A percentile compares a stretch with the other conserved stretches of the same genome.
Conservation (phyloP, 306 rosid genomes). For the Herpetospermum pedunculosum region DNA sequence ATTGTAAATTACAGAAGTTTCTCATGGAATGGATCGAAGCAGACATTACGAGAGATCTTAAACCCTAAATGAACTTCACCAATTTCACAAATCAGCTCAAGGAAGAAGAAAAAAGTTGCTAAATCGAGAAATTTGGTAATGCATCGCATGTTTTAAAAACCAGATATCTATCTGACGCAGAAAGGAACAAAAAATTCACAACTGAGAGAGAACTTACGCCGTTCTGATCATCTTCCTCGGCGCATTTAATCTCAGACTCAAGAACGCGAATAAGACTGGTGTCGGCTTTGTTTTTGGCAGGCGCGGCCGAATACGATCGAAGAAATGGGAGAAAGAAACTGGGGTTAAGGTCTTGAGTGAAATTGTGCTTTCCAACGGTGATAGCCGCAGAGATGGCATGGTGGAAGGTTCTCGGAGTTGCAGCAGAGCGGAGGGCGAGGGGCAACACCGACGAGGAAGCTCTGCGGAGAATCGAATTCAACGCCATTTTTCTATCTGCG, state of each 20-base stretch:
- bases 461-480: constrained; percentile 51
- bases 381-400: constrained; percentile 22
- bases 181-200: background rate
- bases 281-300: constrained; percentile 21
- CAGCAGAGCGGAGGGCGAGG: constrained; percentile 21
- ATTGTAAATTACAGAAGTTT: background rate
- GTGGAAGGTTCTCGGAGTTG: constrained; percentile 40
- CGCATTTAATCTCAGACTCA: constrained; percentile 48
- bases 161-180: background rate
- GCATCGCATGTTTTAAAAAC: background rate
- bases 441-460: constrained; percentile 38
- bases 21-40: background rate
- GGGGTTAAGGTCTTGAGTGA: constrained; percentile 12
- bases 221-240: constrained; percentile 18
- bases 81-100: too few relatives aligned
- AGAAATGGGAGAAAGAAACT: constrained; percentile 22
- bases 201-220: constrained; percentile 5
- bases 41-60: background rate
- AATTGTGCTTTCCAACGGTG: constrained; percentile 9
- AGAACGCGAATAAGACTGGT: constrained; percentile 26
- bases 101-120: background rate
- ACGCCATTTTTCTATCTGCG: constrained; percentile 36
- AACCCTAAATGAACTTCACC: background rate
- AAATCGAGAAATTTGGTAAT: background rate
- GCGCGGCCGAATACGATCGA: constrained; percentile 29